Evolutionary conservation across 2,329 filamentous ascomycete genomes (phyloP).

Genomic region (Didymella exigua): DNA sequence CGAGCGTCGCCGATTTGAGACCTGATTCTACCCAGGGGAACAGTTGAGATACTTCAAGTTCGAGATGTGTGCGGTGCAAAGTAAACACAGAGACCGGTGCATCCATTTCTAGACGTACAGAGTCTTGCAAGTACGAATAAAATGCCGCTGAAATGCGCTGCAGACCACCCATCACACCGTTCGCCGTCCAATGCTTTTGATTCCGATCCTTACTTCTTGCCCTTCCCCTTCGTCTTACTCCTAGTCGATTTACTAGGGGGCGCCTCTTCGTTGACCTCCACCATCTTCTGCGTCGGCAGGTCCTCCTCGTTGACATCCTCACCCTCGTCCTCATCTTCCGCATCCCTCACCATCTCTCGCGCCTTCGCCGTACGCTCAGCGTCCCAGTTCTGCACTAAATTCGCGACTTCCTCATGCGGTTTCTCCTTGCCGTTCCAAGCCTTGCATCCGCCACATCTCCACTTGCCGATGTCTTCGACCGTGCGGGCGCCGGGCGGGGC

Average conservation of each 20-base stretch:
- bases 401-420: conserved; percentile 65
- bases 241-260: conserved; percentile 47
- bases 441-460: conserved; percentile 88
- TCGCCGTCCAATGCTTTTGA: background rate
- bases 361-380: conserved; percentile 59
- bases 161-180: background rate
- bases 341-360: conserved; percentile 24
- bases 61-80: no score
- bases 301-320: conserved; percentile 30
- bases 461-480: conserved; percentile 79
- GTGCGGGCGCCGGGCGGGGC: conserved; percentile 84
- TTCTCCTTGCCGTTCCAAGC: conserved; percentile 82
- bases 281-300: background rate
- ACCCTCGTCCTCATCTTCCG: conserved; percentile 33
- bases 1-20: no score
- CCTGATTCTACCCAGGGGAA: no score
- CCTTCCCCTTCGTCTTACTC: conserved; percentile 50
- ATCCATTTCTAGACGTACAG: no score
- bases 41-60: no score
- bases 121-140: background rate
- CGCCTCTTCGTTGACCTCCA: conserved; percentile 23
- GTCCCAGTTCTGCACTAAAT: conserved; percentile 41
- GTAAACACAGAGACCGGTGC: no score
- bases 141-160: conserved; percentile 1
- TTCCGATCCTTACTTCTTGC: conserved; percentile 40